phyloP scores from a whole-genome alignment of 176 grass and related monocot species.

The Cymbopogon citratus region DNA sequence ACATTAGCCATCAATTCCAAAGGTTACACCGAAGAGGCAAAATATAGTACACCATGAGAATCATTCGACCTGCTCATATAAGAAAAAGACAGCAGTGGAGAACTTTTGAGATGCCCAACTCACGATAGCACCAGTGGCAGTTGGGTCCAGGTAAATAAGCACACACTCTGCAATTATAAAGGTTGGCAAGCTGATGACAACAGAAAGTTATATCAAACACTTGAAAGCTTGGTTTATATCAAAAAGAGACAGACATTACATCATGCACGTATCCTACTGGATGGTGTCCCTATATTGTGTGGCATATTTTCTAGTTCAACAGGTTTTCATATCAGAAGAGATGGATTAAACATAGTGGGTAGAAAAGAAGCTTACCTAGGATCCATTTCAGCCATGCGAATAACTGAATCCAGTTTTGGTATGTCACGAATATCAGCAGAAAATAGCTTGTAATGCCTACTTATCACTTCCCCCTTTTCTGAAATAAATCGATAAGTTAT shows the following conservation, averaged over 20 bases:
- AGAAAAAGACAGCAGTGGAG: no score
- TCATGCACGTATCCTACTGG: neutral
- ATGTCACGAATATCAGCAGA: slow-evolving; percentile 73
- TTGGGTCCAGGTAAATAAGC: no score
- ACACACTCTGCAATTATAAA: no score
- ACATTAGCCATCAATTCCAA: slow-evolving; percentile 11
- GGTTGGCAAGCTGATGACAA: no score
- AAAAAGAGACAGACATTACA: slow-evolving; percentile 6
- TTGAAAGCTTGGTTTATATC: slow-evolving; percentile 14
- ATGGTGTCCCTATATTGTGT: neutral
- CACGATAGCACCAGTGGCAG: no score
- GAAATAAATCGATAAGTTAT: slow-evolving; percentile 36
- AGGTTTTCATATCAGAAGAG: slow-evolving; percentile 9
- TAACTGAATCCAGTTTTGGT: slow-evolving; percentile 69
- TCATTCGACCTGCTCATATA: slow-evolving; percentile 64
- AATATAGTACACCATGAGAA: slow-evolving; percentile 18
- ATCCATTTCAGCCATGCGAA: slow-evolving; percentile 74
- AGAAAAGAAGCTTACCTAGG: slow-evolving; percentile 45
- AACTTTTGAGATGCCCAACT: no score
- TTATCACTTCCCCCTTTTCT: slow-evolving; percentile 88
- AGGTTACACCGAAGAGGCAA: slow-evolving; percentile 6
- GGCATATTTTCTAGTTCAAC: neutral
- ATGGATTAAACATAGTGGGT: neutral
- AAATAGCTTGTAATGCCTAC: slow-evolving; percentile 85
- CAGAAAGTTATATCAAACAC: no score